Conservation (phyloP, 2,329 filamentous ascomycete species). For the Aspergillus costaricaensis region DNA sequence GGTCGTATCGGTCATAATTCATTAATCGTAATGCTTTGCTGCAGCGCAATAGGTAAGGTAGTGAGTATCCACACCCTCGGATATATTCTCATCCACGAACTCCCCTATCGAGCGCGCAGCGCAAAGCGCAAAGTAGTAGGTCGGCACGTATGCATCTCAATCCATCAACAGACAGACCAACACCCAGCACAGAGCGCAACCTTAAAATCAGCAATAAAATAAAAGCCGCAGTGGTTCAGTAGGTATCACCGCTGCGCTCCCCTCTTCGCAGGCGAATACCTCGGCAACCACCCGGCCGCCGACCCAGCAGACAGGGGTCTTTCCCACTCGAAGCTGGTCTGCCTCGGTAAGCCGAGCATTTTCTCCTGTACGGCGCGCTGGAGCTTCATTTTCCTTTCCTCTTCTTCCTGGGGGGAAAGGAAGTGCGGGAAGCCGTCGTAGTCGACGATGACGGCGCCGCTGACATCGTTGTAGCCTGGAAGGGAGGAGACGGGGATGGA, state of each 20-base stretch:
- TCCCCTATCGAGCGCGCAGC: no score
- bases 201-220: background rate
- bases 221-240: background rate
- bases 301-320: conserved; percentile 3
- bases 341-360: conserved; percentile 28
- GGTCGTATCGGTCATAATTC: background rate
- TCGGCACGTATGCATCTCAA: no score
- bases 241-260: background rate
- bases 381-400: conserved; percentile 20
- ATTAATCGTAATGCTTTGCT: background rate
- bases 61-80: no score
- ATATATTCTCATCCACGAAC: no score
- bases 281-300: conserved; percentile 3
- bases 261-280: conserved; percentile 16
- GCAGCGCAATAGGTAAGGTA: no score
- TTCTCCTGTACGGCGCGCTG: conserved; percentile 27
- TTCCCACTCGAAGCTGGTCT: conserved; percentile 27
- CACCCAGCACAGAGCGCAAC: no score
- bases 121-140: no score
- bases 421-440: conserved; percentile 26
- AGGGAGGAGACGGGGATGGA: conserved; percentile 6
- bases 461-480: conserved; percentile 30
- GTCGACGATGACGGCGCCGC: conserved; percentile 29
- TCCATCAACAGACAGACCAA: no score
- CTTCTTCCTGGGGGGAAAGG: conserved; percentile 29